Conservation (phyloP, 179 eudicot genomes). For the Vitellaria paradoxa region DNA sequence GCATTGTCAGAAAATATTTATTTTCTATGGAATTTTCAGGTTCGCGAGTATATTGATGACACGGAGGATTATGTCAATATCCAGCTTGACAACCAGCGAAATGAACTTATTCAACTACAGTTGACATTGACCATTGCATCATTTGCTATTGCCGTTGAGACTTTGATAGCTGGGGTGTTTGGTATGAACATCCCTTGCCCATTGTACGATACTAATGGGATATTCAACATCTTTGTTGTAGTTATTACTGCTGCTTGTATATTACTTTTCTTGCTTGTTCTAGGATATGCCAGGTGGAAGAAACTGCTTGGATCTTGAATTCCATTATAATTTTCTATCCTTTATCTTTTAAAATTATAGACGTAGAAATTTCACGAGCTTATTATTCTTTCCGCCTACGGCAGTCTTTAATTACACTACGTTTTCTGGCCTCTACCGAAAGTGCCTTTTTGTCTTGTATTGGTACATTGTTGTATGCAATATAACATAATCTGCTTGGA, state of each 20-base stretch:
- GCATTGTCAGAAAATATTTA: background rate
- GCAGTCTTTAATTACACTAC: background rate
- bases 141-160: conserved; percentile 67
- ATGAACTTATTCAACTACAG: conserved; percentile 88
- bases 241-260: conserved; percentile 39
- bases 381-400: background rate
- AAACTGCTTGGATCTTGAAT: conserved; percentile 57
- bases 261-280: conserved; percentile 57
- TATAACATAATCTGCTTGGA: background rate
- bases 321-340: background rate
- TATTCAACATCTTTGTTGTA: conserved; percentile 51
- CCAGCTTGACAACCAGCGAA: conserved; percentile 91
- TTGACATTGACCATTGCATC: conserved; percentile 73
- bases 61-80: conserved; percentile 94
- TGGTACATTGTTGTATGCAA: background rate
- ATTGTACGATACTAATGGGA: conserved; percentile 33
- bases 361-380: background rate
- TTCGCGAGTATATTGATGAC: conserved; percentile 79
- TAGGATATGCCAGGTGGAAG: conserved; percentile 91
- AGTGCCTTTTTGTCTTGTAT: conserved; percentile 5
- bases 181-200: conserved; percentile 79
- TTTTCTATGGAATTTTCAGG: conserved; percentile 33
- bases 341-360: background rate
- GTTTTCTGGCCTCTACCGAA: background rate
- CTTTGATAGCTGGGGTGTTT: conserved; percentile 59